phyloP scores from a whole-genome alignment of 1,284 basidiomycete species.

The Ustilago loliicola region DNA sequence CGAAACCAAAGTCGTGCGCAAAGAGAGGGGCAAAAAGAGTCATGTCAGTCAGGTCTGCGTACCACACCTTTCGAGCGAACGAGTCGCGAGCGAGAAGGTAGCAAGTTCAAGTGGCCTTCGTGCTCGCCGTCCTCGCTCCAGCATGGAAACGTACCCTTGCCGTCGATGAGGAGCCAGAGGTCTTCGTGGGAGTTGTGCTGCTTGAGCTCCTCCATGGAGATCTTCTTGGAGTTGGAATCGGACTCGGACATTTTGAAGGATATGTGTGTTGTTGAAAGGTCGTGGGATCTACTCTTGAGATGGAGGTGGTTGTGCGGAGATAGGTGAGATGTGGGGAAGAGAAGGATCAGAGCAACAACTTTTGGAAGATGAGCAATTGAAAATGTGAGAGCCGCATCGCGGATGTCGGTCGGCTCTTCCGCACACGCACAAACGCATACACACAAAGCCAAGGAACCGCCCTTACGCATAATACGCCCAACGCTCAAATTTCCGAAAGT shows the following conservation, averaged over 20 bases:
- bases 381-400: background rate
- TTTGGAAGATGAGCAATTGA: background rate
- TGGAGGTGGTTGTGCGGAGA: constrained; percentile 11
- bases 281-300: background rate
- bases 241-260: constrained; percentile 39
- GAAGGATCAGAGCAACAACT: background rate
- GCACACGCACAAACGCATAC: constrained; percentile 1
- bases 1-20: background rate
- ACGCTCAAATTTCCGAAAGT: background rate
- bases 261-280: background rate
- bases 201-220: constrained; percentile 67
- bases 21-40: background rate
- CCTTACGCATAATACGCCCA: background rate
- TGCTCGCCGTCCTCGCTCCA: background rate
- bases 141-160: constrained; percentile 58
- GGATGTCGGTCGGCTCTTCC: constrained; percentile 11
- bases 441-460: background rate
- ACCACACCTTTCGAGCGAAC: background rate
- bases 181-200: constrained; percentile 65
- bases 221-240: constrained; percentile 58
- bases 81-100: background rate
- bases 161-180: constrained; percentile 69
- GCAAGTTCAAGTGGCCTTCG: background rate
- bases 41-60: background rate
- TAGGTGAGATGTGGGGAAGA: background rate